Evolutionary conservation across 176 grass and related monocot species (phyloP).

Genomic region (Aegilops sharonensis): DNA sequence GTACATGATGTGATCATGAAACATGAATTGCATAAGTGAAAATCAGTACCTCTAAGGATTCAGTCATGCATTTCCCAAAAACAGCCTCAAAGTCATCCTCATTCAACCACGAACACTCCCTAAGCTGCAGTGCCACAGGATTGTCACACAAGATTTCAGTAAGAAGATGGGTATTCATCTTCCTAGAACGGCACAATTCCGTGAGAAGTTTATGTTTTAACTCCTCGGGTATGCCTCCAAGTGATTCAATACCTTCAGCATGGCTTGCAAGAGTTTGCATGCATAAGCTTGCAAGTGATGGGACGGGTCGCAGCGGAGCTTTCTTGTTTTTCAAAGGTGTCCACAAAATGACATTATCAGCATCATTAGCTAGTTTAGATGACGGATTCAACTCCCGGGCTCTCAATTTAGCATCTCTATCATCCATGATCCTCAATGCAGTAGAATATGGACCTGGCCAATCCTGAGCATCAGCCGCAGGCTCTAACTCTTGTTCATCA

Average conservation of each 20-base stretch:
- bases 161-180: constrained; percentile 76
- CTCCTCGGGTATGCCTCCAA: constrained; percentile 70
- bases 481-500: constrained; percentile 40
- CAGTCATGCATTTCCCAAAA: constrained; percentile 54
- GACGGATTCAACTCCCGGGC: constrained; percentile 55
- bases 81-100: constrained; percentile 64
- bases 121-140: constrained; percentile 52
- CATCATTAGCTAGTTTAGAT: constrained; percentile 29
- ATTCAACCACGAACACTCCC: constrained; percentile 85
- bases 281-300: constrained; percentile 60
- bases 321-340: constrained; percentile 50
- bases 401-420: constrained; percentile 56
- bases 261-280: constrained; percentile 53
- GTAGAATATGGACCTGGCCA: constrained; percentile 93
- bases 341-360: constrained; percentile 55
- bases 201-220: constrained; percentile 59
- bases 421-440: constrained; percentile 68
- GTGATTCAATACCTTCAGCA: constrained; percentile 80
- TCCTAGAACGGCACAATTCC: constrained; percentile 64
- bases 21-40: constrained; percentile 19
- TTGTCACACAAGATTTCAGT: constrained; percentile 46
- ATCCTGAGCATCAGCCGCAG: constrained; percentile 43
- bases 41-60: constrained; percentile 56
- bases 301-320: constrained; percentile 3
- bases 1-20: background rate